These are phyloP conservation scores for Colletotrichum camelliae DNA, from an alignment of 2,329 filamentous ascomycete species.

Conservation along the genomic window DNA sequence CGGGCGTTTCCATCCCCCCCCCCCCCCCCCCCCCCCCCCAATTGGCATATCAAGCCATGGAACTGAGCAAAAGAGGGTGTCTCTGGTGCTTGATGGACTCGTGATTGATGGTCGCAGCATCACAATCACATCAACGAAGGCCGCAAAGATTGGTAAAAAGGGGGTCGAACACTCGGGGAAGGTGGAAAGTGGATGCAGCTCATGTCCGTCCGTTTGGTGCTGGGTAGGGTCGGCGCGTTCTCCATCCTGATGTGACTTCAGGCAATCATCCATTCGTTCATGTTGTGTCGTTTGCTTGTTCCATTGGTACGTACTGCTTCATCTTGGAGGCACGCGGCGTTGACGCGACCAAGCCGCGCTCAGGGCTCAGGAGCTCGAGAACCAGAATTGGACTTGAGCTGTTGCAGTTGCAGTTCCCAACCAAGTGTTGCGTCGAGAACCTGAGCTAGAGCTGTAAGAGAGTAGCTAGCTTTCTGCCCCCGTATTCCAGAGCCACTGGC, in stretches of 20 bases:
- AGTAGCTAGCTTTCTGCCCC: background rate
- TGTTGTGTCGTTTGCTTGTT: background rate
- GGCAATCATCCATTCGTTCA: background rate
- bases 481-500: background rate
- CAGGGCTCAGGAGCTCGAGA: background rate
- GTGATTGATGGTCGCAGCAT: constrained; percentile 1
- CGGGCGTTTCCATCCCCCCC: background rate
- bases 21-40: background rate
- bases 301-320: background rate
- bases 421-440: background rate
- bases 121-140: background rate
- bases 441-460: background rate
- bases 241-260: background rate
- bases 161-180: constrained; percentile 15
- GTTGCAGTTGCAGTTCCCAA: background rate
- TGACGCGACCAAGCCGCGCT: background rate
- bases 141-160: constrained; percentile 7
- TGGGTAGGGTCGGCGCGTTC: background rate
- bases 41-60: constrained; percentile 1
- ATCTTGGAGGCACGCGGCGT: background rate
- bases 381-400: background rate
- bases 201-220: constrained; percentile 5
- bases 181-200: constrained; percentile 20
- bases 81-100: background rate
- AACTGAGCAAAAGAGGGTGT: background rate